Conservation (phyloP, 257 asterid species). For the Echites panduratus region DNA sequence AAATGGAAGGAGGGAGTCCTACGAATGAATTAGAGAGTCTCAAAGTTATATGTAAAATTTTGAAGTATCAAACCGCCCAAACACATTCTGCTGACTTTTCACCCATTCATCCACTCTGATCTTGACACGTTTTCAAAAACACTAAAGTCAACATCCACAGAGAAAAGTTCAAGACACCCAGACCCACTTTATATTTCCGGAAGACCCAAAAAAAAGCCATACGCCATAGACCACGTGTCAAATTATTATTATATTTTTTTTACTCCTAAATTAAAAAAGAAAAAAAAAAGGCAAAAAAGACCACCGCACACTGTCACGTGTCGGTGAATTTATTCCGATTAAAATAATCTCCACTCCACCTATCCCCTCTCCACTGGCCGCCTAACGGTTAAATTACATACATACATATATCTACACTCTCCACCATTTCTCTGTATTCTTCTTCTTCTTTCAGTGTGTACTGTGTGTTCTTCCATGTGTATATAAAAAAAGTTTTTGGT, state of each 20-base stretch:
- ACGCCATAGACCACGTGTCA: slow-evolving; percentile 42
- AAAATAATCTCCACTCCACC: neutral
- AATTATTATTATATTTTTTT: neutral
- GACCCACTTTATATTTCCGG: neutral
- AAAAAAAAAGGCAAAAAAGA: neutral
- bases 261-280: slow-evolving; percentile 1
- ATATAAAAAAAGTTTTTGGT: neutral
- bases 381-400: neutral
- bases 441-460: neutral
- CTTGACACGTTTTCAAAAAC: slow-evolving; percentile 21
- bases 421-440: neutral
- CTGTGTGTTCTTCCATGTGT: neutral
- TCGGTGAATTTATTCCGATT: slow-evolving; percentile 43
- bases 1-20: no score
- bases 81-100: slow-evolving; percentile 10
- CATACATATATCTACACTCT: neutral
- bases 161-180: neutral
- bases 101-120: slow-evolving; percentile 17
- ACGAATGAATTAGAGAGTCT: no score
- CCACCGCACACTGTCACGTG: slow-evolving; percentile 35
- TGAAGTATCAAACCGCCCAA: slow-evolving; percentile 25
- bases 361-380: neutral
- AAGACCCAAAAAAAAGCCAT: neutral
- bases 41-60: neutral
- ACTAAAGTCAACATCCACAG: slow-evolving; percentile 23